A percentile compares a stretch with the other conserved stretches of the same genome.
Evolutionary conservation across 1,284 basidiomycete species (phyloP).

Genomic region (Microbotryum lychnidis-dioicae): DNA sequence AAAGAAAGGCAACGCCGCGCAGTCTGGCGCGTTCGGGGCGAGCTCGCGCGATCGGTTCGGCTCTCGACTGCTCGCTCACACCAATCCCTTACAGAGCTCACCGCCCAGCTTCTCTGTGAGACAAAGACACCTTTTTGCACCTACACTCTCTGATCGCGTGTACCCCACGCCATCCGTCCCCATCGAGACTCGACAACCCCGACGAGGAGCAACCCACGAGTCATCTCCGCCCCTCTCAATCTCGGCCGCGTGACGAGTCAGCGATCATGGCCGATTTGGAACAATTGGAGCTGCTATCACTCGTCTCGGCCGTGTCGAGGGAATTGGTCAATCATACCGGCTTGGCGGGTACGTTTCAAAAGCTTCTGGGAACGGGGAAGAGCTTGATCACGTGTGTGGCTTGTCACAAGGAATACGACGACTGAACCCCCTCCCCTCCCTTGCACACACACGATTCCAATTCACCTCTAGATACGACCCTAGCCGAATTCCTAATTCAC

Average conservation of each 20-base stretch:
- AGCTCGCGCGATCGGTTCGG: too few species aligned
- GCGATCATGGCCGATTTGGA: slow-evolving; percentile 24
- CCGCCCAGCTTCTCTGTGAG: too few species aligned
- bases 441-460: slow-evolving; percentile 48
- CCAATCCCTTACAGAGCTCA: too few species aligned
- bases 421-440: not conserved
- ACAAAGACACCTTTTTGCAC: too few species aligned
- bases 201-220: not conserved
- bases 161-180: too few species aligned
- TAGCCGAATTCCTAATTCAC: slow-evolving; percentile 90
- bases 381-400: too few species aligned
- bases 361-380: not conserved
- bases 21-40: too few species aligned
- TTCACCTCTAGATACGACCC: slow-evolving; percentile 63
- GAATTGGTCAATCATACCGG: slow-evolving; percentile 75
- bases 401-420: too few species aligned
- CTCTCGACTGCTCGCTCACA: too few species aligned
- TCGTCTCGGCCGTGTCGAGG: slow-evolving; percentile 79
- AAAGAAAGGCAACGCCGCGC: too few species aligned
- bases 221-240: not conserved
- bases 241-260: not conserved
- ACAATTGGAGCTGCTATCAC: slow-evolving; percentile 76
- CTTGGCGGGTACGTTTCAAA: slow-evolving; percentile 12
- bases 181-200: not conserved
- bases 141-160: too few species aligned